phyloP scores from a whole-genome alignment of 148 eudicot species.

The Vaccinium vitisidaea region DNA sequence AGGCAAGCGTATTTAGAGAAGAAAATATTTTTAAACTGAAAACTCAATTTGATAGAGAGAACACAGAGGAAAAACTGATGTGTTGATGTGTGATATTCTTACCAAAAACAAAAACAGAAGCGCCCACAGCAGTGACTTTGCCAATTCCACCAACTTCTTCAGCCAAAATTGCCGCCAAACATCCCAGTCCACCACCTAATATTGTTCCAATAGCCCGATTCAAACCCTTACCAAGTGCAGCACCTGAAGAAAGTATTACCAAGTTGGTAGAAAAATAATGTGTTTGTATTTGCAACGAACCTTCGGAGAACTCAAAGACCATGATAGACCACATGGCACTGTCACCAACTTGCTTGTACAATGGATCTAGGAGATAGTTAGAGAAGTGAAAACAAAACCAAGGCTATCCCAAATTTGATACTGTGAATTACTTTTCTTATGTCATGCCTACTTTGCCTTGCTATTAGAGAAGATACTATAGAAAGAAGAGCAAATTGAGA shows the following conservation, averaged over 20 bases:
- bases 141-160: conserved; percentile 42
- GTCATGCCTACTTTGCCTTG: conserved; percentile 10
- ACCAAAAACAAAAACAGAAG: too few relatives aligned
- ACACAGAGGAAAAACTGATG: too few relatives aligned
- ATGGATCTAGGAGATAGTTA: conserved; percentile 54
- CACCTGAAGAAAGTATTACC: conserved; percentile 33
- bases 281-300: conserved; percentile 20
- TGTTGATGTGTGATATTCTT: background rate
- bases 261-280: too few relatives aligned
- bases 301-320: conserved; percentile 66
- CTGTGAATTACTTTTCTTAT: conserved; percentile 39
- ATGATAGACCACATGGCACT: conserved; percentile 71
- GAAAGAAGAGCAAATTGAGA: background rate
- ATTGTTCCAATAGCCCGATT: conserved; percentile 55
- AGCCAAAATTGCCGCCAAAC: conserved; percentile 49
- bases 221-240: conserved; percentile 58
- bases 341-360: conserved; percentile 53
- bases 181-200: conserved; percentile 59
- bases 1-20: too few relatives aligned
- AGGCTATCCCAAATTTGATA: conserved; percentile 53
- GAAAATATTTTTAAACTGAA: too few relatives aligned
- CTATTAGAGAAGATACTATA: conserved; percentile 22
- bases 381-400: conserved; percentile 57
- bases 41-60: too few relatives aligned
- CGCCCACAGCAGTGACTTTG: too few relatives aligned